Base-by-base conservation (phyloP, 306 rosid species). In the Arachis stenosperma region DNA sequence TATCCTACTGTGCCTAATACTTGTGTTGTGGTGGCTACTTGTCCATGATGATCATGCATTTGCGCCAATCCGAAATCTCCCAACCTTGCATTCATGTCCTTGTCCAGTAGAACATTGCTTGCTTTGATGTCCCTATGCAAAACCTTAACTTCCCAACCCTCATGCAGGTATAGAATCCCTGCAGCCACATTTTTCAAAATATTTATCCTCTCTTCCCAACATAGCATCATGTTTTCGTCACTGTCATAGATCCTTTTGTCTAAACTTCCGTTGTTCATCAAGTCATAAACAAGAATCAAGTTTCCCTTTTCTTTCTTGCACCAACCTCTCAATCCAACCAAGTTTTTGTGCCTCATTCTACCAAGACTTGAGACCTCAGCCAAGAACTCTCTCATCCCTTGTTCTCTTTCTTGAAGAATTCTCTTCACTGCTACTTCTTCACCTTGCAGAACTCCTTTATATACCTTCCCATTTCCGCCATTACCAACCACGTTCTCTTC, bases 301-400 rank as follows among this genome's bases (percentile, higher is more conserved):
- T 67, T 85, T 61, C 84, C 81, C 27, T 61, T 85, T 40, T 85
- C 90, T 54, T 74, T 80, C 61, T 81, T 91, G 73, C 92, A 91
- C 97, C 97, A 91, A 17, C 95, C 97, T 79, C 81, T 82, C n/a
- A 87, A 52, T 17, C 85, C 81, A 10, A 88, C 92, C 43, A 88
- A 79, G 33, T 88, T 88, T 74, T 83, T 84, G 52, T 91, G 95
- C 67, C 82, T 82, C 77, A 91, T 64, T 79, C 92, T 88, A 22
- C 94, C 92, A 6, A 91, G 30, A 77, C 89, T 88, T 58, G 90
- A 84, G 70, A 88, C 76, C 82, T 90, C 92, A 1, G 90, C 90
- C 59, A 91, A 51, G 64, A 91, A 91, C 83, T 80, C 92, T 54
- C 85, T 78, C 92, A 85, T 77, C 15, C 90, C 90, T 69, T 82